Conservation (phyloP, 495 filamentous ascomycete species). For the Aspergillus hancockii region DNA sequence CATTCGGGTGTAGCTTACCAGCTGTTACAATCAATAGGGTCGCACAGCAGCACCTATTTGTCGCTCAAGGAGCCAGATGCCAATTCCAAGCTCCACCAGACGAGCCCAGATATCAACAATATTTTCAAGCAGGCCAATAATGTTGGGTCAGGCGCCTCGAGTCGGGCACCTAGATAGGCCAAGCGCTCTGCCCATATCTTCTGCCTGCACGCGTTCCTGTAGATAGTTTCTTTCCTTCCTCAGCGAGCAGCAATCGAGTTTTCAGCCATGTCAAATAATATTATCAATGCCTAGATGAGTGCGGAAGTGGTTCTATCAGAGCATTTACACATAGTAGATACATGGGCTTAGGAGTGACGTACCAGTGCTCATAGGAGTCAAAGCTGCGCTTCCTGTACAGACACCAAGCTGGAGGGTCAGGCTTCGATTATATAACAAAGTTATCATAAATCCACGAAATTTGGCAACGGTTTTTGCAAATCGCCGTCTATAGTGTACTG, state of each 20-base stretch:
- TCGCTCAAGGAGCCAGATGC: constrained; percentile 50
- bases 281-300: constrained; percentile 39
- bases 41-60: constrained; percentile 45
- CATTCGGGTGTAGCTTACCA: constrained; percentile 30
- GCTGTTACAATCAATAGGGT: constrained; percentile 51
- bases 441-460: constrained; percentile 53
- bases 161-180: no score
- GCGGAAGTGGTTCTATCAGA: not conserved
- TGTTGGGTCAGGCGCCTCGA: no score
- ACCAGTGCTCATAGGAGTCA: constrained; percentile 61
- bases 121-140: constrained; percentile 32
- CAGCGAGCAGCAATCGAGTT: no score
- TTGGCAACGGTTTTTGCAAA: constrained; percentile 41
- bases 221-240: no score
- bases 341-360: not conserved
- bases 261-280: no score
- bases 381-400: constrained; percentile 44
- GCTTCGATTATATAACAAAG: constrained; percentile 50
- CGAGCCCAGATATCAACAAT: constrained; percentile 55
- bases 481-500: constrained; percentile 1
- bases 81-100: constrained; percentile 53
- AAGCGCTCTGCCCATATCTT: no score
- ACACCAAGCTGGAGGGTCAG: constrained; percentile 36
- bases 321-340: not conserved
- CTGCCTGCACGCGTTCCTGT: no score